Evolutionary conservation across 108 stramenopile species (phyloP).

Genomic region (Aureococcus anophagefferens): DNA sequence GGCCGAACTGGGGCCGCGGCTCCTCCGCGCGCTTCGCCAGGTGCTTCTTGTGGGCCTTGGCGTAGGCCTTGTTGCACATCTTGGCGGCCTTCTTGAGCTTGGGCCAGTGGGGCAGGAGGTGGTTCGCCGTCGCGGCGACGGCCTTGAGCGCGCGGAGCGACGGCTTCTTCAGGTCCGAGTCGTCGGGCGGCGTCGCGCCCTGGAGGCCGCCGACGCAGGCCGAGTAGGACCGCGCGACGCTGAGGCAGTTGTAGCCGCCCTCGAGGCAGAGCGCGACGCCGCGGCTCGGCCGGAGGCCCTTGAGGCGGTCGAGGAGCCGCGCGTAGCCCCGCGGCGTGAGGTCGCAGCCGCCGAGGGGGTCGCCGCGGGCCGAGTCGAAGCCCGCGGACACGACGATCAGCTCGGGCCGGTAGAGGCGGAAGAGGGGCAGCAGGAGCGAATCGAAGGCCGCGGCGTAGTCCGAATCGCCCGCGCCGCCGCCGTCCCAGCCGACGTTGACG

Average conservation of each 20-base stretch:
- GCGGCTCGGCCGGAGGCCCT: not conserved
- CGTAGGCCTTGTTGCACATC: too few relatives aligned
- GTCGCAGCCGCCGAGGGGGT: slow-evolving; percentile 52
- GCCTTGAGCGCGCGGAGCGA: too few relatives aligned
- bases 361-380: slow-evolving; percentile 67
- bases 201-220: not conserved
- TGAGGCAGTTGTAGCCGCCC: slow-evolving; percentile 14
- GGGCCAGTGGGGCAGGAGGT: too few relatives aligned
- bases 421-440: slow-evolving; percentile 52
- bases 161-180: too few relatives aligned
- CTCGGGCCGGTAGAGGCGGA: slow-evolving; percentile 50
- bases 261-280: not conserved
- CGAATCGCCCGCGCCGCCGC: slow-evolving; percentile 51
- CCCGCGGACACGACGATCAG: slow-evolving; percentile 68
- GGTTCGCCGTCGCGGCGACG: too few relatives aligned
- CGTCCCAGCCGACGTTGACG: slow-evolving; percentile 70
- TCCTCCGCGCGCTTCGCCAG: too few relatives aligned
- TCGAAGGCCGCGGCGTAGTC: slow-evolving; percentile 59
- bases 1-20: too few relatives aligned
- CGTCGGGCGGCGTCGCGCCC: not conserved
- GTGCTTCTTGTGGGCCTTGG: too few relatives aligned
- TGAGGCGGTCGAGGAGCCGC: slow-evolving; percentile 34
- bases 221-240: not conserved
- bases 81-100: too few relatives aligned
- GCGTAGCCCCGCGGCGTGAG: slow-evolving; percentile 50